Base-by-base conservation (phyloP, 2,329 filamentous ascomycete genomes). In the Ophiostoma ips region DNA sequence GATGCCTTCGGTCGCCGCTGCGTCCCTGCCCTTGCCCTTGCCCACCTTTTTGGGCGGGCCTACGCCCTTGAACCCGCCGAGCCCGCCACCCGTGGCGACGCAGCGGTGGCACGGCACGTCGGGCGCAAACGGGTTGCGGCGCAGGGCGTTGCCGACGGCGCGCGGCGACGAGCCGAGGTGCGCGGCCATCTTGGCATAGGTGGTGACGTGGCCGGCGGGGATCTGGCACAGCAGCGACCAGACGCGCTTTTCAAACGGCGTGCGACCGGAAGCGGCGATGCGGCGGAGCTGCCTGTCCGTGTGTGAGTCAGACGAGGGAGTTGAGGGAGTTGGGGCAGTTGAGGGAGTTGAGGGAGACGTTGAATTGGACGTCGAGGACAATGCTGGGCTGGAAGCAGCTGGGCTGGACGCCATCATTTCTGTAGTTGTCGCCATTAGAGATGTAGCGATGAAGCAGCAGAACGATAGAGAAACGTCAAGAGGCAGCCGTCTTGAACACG, bases 81-180 rank as follows among this genome's bases (percentile, higher is more conserved):
- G 64, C n/a, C 72, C 71, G 12, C 84, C 81, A 48, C 81, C 81
- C 37, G 79, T 81, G 6, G 84, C 84, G 44, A 94, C 76, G 19
- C 90, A 83, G 10, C 87, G 75, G 64, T 94, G 87, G 54, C 87
- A 94, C 1, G 87, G 87, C 5, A 90, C 83, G 33, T 77, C 73
- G 0, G 87, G 87, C 13, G 87, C 87, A 59, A 90, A 94, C 0
- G 87, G 87, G 61, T 94, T 94, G 10, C 74, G 70, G 16, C 83
- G 75, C 60, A 94, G 70, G 2, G 85, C 85, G 52, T 84, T 87
- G 15, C 86, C 86, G 5, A 92, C 77, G 0, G 86, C 86, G 38
- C 86, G 73, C 2, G 86, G 83, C 3, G 83, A 86, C 19, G 84
- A 87, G 11, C 69, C 64, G 15, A 90, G 72, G 52, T 83, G 75